A percentile compares a stretch with the other conserved stretches of the same genome.
Evolutionary conservation across 805 yeast species (phyloP).

Genomic region (Candida morakotiae): DNA sequence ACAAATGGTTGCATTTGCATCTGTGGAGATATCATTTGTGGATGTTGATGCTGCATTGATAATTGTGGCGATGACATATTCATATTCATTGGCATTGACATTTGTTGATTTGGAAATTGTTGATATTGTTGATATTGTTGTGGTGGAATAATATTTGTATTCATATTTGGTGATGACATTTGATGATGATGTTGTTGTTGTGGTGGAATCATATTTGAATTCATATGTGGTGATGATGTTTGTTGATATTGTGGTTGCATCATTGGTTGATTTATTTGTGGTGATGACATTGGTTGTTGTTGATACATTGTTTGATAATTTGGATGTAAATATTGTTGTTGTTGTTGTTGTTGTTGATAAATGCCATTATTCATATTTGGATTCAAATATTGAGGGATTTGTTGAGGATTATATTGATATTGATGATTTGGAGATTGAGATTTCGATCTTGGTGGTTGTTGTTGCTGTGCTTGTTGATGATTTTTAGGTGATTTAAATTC

Average conservation of each 20-base stretch:
- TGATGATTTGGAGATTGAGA: constrained; percentile 1
- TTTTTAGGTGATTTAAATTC: background rate
- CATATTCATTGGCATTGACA: background rate
- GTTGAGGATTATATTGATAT: background rate
- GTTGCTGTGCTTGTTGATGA: background rate
- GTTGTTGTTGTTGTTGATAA: background rate
- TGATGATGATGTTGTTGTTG: background rate
- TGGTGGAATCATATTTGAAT: background rate
- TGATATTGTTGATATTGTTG: background rate
- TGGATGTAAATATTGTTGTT: background rate
- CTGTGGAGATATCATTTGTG: constrained; percentile 1
- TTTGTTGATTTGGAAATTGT: background rate
- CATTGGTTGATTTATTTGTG: background rate
- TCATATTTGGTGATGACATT: constrained; percentile 6
- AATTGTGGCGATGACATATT: background rate
- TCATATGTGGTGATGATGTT: constrained; percentile 4
- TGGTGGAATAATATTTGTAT: background rate
- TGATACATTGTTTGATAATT: background rate
- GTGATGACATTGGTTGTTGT: background rate
- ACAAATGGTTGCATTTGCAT: constrained; percentile 2
- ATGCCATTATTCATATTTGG: background rate
- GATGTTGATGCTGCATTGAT: background rate
- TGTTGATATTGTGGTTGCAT: constrained; percentile 2
- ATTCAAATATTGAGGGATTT: background rate
- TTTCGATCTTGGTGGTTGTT: background rate